These are phyloP conservation scores for Besnoitia besnoiti DNA, from an alignment of 169 alveolate genomes.

Conservation along the genomic window DNA sequence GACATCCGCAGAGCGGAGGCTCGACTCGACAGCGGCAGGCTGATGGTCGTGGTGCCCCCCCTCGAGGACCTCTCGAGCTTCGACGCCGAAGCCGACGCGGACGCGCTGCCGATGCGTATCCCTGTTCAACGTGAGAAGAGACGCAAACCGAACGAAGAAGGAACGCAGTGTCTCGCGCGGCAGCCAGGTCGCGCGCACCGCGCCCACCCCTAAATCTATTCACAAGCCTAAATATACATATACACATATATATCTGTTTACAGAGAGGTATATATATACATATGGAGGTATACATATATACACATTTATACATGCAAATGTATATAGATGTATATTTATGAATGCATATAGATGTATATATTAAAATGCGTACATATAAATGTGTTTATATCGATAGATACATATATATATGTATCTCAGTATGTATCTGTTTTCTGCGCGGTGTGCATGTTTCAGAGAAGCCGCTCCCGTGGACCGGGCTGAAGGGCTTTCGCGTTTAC, in stretches of 20 bases:
- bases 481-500: background rate
- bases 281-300: background rate
- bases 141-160: no score
- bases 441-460: background rate
- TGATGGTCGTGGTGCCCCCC: slow-evolving; percentile 37
- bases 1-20: slow-evolving; percentile 9
- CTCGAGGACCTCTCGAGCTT: background rate
- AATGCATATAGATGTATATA: background rate
- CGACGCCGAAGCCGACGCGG: background rate
- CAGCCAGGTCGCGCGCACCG: no score
- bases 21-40: slow-evolving; percentile 35
- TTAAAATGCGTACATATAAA: background rate
- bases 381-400: background rate
- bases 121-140: slow-evolving; percentile 2
- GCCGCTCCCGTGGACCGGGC: slow-evolving; percentile 6
- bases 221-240: no score
- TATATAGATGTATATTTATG: background rate
- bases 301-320: background rate
- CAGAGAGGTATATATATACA: background rate
- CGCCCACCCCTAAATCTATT: no score
- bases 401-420: background rate
- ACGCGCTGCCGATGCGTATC: background rate
- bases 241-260: background rate
- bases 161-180: no score
- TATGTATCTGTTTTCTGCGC: background rate